A percentile compares a stretch with the other conserved stretches of the same genome.
phyloP scores from a whole-genome alignment of 2,329 filamentous ascomycete species.

The Fusarium agapanthi region DNA sequence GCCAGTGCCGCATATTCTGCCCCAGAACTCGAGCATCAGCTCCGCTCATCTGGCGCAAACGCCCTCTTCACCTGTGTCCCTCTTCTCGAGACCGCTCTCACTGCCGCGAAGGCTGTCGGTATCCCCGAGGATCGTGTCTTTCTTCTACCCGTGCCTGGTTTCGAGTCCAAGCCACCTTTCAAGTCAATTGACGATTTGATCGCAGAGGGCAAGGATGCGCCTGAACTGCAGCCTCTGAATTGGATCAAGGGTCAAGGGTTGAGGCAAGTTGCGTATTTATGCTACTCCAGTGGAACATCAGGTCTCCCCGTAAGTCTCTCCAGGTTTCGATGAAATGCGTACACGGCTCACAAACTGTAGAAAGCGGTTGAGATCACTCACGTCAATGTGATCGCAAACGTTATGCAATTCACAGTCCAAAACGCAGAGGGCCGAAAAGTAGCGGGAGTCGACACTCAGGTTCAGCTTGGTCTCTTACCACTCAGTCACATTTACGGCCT shows the following conservation, averaged over 20 bases:
- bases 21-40: conserved; percentile 75
- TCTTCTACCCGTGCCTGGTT: conserved; percentile 73
- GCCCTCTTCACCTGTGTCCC: conserved; percentile 77
- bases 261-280: conserved; percentile 77
- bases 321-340: not conserved
- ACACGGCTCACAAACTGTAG: conserved; percentile 48
- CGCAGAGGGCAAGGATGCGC: conserved; percentile 63
- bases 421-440: conserved; percentile 51
- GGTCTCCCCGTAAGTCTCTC: conserved; percentile 70
- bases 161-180: conserved; percentile 59
- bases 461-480: conserved; percentile 74
- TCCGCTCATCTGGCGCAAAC: conserved; percentile 73
- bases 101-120: conserved; percentile 69
- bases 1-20: conserved; percentile 80
- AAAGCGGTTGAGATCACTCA: conserved; percentile 89
- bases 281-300: conserved; percentile 83
- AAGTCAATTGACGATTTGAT: conserved; percentile 75
- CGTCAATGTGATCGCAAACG: conserved; percentile 80
- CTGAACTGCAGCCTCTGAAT: conserved; percentile 62
- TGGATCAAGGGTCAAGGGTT: conserved; percentile 73
- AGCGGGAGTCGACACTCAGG: conserved; percentile 50
- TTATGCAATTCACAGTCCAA: conserved; percentile 66
- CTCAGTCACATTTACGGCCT: conserved; percentile 86
- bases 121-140: conserved; percentile 73
- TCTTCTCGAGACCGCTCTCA: conserved; percentile 69